These are phyloP conservation scores for Lactuca saligna DNA, from an alignment of 129 eudicot genomes.

Conservation along the genomic window DNA sequence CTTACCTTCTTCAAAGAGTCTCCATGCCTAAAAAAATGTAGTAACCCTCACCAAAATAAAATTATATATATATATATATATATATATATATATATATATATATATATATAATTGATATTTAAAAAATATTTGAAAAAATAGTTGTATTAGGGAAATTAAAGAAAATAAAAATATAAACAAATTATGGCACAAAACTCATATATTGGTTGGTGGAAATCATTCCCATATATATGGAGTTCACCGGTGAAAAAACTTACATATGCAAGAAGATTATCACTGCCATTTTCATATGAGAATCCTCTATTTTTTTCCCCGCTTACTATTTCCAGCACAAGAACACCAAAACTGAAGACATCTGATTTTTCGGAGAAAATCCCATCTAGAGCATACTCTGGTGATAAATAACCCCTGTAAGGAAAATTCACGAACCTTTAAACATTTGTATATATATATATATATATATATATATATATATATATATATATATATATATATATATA, in stretches of 20 bases:
- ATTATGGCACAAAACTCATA: no score
- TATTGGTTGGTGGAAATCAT: no score
- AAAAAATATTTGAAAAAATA: no score
- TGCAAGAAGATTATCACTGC: slow-evolving; percentile 32
- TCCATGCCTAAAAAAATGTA: slow-evolving; percentile 25
- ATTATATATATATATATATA: no score
- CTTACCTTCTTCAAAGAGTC: slow-evolving; percentile 22
- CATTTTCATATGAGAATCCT: slow-evolving; percentile 18
- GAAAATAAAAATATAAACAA: no score
- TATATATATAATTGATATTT: no score
- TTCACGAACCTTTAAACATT: not conserved
- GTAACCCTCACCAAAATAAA: not conserved
- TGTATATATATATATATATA: no score
- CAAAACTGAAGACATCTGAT: slow-evolving; percentile 36
- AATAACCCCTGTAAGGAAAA: slow-evolving; percentile 26
- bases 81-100: no score
- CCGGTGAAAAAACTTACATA: slow-evolving; percentile 13
- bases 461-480: no score
- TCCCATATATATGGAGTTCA: no score
- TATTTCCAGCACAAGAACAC: slow-evolving; percentile 37
- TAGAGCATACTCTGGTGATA: slow-evolving; percentile 30
- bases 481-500: not conserved
- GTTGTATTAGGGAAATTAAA: no score
- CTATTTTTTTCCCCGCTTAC: slow-evolving; percentile 36
- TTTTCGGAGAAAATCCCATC: slow-evolving; percentile 32